Base-by-base conservation (phyloP, 345 rosid species). In the Noccaea caerulescens region DNA sequence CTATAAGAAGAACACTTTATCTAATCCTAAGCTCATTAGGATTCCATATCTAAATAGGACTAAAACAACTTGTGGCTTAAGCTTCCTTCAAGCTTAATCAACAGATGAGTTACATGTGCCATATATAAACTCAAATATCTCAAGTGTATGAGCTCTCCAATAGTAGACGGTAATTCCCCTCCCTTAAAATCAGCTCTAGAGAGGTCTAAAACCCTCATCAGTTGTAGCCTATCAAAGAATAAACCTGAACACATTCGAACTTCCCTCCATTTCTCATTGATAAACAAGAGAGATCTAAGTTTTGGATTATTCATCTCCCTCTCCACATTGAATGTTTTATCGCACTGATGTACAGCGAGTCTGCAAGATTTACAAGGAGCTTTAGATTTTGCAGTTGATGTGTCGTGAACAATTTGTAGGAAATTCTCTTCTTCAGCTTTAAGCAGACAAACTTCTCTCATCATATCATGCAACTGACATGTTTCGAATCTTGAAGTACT, bases 181-280 rank as follows among this genome's bases (percentile, higher is more conserved):
- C 10, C 43, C 1, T 2, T 0, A 7, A 33, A 1, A 1, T 12
- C n/a, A n/a, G n/a, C n/a, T n/a, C n/a, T n/a, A 8, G 63, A 79
- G 3, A 83, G 58, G 37, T 80, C 70, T 6, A 83, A 13, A 25
- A 81, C 71, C 65, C 81, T 72, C 2, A 85, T n/a, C n/a, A n/a
- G n/a, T n/a, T n/a, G n/a, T n/a, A n/a, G n/a, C n/a, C n/a, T n/a
- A n/a, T n/a, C n/a, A n/a, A n/a, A n/a, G n/a, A n/a, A n/a, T n/a
- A n/a, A n/a, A n/a, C n/a, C n/a, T n/a, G n/a, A n/a, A n/a, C n/a
- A 5, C 8, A 55, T 7, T 74, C 79, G 13, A 8, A n/a, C n/a
- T n/a, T n/a, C n/a, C n/a, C n/a, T n/a, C n/a, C 8, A 10, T 8
- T 9, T 37, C 6, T 10, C 6, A 3, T 10, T 37, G 41, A 66